Evolutionary conservation across 768 basidiomycete species (phyloP), one percentile per base, ranked within the genome.

Genomic region (Russula sp.): DNA sequence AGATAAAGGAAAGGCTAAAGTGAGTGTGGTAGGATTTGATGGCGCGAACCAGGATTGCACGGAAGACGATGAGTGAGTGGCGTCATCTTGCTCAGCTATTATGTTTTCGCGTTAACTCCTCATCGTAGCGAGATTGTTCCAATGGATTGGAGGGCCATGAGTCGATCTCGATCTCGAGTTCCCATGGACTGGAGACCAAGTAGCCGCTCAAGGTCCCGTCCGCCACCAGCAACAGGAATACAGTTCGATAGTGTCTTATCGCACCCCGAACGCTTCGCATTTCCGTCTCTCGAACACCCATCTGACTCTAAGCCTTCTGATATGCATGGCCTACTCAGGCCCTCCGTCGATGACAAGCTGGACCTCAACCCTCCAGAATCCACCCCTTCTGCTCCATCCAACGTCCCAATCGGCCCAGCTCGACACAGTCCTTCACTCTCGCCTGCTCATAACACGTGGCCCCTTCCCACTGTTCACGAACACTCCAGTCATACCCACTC

Each of bases 101-200:
- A 66, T 68, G 48, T 32, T 59, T 34, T 61, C 67, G 67, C 64
- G 68, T 63, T 69, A 66, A 66, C 64, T 54, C 61, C 66, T 68
- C 61, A 66, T 71, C 68, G 68, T 62, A 86, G 86, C 63, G 77
- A 78, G 58, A 79, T 80, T 55, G 81, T 82, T 50, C 76, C 85
- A 32, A 97, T 97, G 94, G 94, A 96, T 71, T 97, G 94, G 94
- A 82, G 93, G 54, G 86, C 90, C 37, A 85, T 93, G 72, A 94
- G 92, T 74, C 82, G 94, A 66, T 96, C 94, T 31, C 83, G 93
- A 69, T 95, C 94, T 14, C 84, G 94, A 27, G 87, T 88, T 68
- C 87, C 89, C 22, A 93, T 95, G 90, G 93, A 95, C 73, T 94
- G 93, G 93, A 80, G 87, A 61, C 86, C 89, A 39, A 76, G 85